These are phyloP conservation scores for Stromatinia cepivora DNA, from an alignment of 2,329 filamentous ascomycete genomes.

Conservation along the genomic window DNA sequence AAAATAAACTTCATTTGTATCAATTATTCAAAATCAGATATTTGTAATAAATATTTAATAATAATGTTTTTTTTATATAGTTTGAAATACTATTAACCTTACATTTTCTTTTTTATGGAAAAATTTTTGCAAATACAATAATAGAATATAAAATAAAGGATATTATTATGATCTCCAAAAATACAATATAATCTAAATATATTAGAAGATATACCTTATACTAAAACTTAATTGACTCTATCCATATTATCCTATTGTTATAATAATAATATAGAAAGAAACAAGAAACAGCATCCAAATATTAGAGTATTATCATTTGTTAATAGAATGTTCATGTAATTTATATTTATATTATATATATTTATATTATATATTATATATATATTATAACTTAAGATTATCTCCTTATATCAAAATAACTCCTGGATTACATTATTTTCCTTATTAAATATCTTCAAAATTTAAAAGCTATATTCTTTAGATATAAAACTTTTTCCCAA, in stretches of 20 bases:
- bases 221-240: not conserved
- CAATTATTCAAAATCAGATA: conserved; percentile 26
- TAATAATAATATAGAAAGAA: not conserved
- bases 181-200: not conserved
- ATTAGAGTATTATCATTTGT: conserved; percentile 12
- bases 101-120: not conserved
- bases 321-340: conserved; percentile 23
- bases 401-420: not conserved
- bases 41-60: conserved; percentile 19
- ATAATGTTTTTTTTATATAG: conserved; percentile 14
- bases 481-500: not conserved
- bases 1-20: conserved; percentile 24
- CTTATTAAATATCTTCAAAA: not conserved
- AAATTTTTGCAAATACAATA: not conserved
- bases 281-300: not conserved
- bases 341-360: not conserved
- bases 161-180: not conserved
- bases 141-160: not conserved
- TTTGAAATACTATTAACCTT: conserved; percentile 14
- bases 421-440: not conserved
- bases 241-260: too few relatives aligned
- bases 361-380: not conserved
- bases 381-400: not conserved
- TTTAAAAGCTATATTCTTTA: not conserved
- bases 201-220: too few relatives aligned